These are phyloP conservation scores for Carex parvula DNA, from an alignment of 176 grass and related monocot species.

Conservation along the genomic window DNA sequence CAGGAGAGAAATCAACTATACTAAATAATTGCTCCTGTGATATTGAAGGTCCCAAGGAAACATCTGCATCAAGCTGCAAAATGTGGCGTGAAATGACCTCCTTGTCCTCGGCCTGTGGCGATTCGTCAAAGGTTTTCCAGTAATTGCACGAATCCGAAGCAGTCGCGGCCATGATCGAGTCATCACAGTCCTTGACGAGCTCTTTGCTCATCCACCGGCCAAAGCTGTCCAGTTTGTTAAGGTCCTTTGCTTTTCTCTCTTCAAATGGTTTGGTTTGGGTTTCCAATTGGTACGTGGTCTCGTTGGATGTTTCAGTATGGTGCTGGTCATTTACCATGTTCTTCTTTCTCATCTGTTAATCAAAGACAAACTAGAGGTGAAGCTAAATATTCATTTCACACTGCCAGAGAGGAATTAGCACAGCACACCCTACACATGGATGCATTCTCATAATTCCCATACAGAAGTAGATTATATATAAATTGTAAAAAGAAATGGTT, in stretches of 20 bases:
- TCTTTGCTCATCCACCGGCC: constrained; percentile 90
- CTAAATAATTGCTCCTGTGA: constrained; percentile 78
- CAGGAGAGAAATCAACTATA: constrained; percentile 74
- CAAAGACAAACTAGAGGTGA: background rate
- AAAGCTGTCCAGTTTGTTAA: constrained; percentile 81
- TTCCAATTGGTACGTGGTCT: background rate
- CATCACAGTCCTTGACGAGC: constrained; percentile 57
- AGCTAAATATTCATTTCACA: background rate
- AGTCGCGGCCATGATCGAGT: constrained; percentile 30
- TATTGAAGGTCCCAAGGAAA: constrained; percentile 57
- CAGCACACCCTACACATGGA: background rate
- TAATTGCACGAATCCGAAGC: constrained; percentile 51
- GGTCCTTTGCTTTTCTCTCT: constrained; percentile 28
- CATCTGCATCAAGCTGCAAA: constrained; percentile 56
- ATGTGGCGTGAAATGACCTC: constrained; percentile 44
- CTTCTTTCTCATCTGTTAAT: constrained; percentile 25
- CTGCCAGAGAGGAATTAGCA: background rate
- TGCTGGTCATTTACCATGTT: constrained; percentile 9
- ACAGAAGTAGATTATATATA: background rate
- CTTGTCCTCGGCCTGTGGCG: constrained; percentile 37
- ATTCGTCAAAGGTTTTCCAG: constrained; percentile 46
- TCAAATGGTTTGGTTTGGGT: background rate
- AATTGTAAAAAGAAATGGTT: background rate
- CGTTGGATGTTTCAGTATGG: constrained; percentile 4
- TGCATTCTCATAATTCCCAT: background rate